Evolutionary conservation across 1,284 basidiomycete species (phyloP).

Genomic region (Chiua sp.): DNA sequence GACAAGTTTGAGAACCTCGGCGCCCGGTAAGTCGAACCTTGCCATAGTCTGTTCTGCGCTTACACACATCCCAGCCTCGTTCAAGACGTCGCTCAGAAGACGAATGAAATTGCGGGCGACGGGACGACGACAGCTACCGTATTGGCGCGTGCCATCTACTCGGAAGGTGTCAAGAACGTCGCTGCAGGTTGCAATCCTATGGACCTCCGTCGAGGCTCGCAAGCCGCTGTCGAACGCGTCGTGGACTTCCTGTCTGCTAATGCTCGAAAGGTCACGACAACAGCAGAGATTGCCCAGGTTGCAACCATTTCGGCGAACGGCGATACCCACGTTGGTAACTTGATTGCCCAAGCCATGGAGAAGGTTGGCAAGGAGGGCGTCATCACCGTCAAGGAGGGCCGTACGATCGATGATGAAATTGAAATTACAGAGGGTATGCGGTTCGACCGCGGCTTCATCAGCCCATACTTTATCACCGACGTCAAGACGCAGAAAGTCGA

Average conservation of each 20-base stretch:
- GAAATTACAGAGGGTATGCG: slow-evolving; percentile 99
- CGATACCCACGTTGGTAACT: slow-evolving; percentile 90
- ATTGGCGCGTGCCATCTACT: slow-evolving; percentile 95
- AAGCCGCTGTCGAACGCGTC: slow-evolving; percentile 96
- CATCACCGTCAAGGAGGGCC: slow-evolving; percentile 99
- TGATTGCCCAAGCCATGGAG: slow-evolving; percentile 99
- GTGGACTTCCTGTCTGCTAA: slow-evolving; percentile 91
- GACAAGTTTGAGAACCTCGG: slow-evolving; percentile 99
- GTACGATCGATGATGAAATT: slow-evolving; percentile 98
- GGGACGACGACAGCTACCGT: slow-evolving; percentile 99
- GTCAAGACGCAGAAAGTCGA: slow-evolving; percentile 97
- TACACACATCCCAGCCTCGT: slow-evolving; percentile 64
- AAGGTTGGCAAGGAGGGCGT: slow-evolving; percentile 99
- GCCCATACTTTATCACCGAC: slow-evolving; percentile 99
- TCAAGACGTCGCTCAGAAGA: slow-evolving; percentile 96
- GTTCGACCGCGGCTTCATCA: slow-evolving; percentile 99
- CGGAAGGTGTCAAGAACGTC: slow-evolving; percentile 99
- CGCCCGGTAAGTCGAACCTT: slow-evolving; percentile 74
- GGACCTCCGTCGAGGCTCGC: slow-evolving; percentile 96
- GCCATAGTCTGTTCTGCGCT: background rate
- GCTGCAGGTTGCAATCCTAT: slow-evolving; percentile 99
- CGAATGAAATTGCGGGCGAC: slow-evolving; percentile 97
- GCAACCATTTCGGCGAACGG: slow-evolving; percentile 99
- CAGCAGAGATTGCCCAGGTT: slow-evolving; percentile 97
- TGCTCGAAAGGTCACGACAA: slow-evolving; percentile 95